Base-by-base conservation (phyloP, 208 protist genomes). In the Trypanosoma lewisi region DNA sequence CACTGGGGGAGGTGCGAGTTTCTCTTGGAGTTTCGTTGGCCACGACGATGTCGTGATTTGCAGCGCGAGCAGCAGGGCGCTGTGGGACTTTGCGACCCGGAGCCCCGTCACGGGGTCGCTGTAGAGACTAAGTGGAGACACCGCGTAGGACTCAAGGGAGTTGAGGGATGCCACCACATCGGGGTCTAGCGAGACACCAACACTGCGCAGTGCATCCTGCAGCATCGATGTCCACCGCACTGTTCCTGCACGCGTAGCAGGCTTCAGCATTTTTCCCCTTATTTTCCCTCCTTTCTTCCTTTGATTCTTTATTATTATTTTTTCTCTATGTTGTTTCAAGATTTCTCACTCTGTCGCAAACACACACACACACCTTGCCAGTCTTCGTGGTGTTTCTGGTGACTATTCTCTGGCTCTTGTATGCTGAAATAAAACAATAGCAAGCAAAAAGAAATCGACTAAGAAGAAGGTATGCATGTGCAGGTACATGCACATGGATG, bases 81-180 rank as follows among this genome's bases (percentile, higher is more conserved):
- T 55, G 37, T 85, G 73, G 36, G 74, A 54, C 44, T 75, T 68
- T 11, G 74, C 70, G 49, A 82, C 77, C 11, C 67, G 58, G 31
- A 44, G 27, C 6, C 72, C 79, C 17, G 45, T 73, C 0, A 60
- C 52, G 28, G 66, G 34, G 45, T 86, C 67, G 17, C 62, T 62
- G 68, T 75, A 86, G 23, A 73, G 17, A 28, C 50, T 55, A 2
- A 67, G 53, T 19, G 73, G 56, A 8, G 77, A 72, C 3, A 44
- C 58, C 14, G 70, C 68, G 62, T 85, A 92, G 9, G 82, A 83
- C 37, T 75, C 55, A 42, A 92, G 61, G 61, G 79, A 75, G 51
- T 63, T 51, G 14, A 87, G 61, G 5, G 80, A 66, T 45, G 67
- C 64, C 31, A 50, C 36, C 36, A 73, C 70, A 17, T 55, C 49